phyloP scores from a whole-genome alignment of 495 filamentous ascomycete species.

The Penicillium dipodomyicola region DNA sequence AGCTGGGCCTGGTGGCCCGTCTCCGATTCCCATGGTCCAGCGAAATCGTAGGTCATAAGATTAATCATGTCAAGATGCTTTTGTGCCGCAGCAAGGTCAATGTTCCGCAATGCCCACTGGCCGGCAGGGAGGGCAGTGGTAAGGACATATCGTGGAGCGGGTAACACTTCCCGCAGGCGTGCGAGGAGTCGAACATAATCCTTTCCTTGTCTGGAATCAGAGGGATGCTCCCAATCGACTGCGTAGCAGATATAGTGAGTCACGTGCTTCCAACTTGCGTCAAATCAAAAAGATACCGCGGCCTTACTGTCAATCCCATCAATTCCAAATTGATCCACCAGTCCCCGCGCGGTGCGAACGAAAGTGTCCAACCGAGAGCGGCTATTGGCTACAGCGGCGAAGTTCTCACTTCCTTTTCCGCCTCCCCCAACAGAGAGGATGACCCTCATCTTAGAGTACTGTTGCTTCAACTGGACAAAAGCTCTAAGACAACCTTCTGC shows the following conservation, averaged over 20 bases:
- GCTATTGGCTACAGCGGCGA: constrained; percentile 68
- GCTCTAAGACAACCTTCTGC: constrained; percentile 74
- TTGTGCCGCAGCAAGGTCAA: constrained; percentile 64
- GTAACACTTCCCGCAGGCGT: constrained; percentile 66
- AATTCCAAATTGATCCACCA: constrained; percentile 72
- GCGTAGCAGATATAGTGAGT: constrained; percentile 1
- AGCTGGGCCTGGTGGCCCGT: constrained; percentile 81
- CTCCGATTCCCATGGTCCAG: constrained; percentile 68
- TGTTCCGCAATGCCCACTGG: constrained; percentile 70
- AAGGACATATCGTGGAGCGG: constrained; percentile 68
- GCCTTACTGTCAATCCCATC: constrained; percentile 81
- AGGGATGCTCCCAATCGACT: constrained; percentile 94
- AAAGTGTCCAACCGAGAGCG: constrained; percentile 64
- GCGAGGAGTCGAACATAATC: constrained; percentile 73
- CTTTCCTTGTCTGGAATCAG: constrained; percentile 62
- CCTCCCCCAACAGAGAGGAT: constrained; percentile 87
- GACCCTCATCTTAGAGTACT: constrained; percentile 71
- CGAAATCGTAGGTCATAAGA: constrained; percentile 84
- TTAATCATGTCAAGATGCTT: constrained; percentile 76
- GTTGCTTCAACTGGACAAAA: constrained; percentile 68
- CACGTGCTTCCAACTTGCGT: neutral
- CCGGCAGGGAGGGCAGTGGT: constrained; percentile 82
- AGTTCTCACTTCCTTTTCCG: constrained; percentile 72
- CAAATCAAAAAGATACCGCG: constrained; percentile 1
- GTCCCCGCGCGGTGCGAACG: constrained; percentile 63